Base-by-base conservation (phyloP, 805 yeast species). In the Starmerella riodocensis region DNA sequence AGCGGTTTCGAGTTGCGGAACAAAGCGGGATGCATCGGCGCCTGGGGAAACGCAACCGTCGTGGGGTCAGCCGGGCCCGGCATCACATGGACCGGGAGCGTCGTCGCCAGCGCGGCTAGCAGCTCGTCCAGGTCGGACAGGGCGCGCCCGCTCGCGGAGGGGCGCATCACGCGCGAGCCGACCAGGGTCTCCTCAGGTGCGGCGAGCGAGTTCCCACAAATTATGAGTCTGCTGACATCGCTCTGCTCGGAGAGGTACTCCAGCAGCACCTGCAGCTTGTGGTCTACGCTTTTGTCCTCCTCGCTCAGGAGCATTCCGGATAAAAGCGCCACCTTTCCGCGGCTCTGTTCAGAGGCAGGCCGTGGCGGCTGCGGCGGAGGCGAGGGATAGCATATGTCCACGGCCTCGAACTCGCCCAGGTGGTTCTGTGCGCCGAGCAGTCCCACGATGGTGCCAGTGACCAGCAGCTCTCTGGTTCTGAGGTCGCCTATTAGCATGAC, bases 361-460 rank as follows among this genome's bases (percentile, higher is more conserved):
- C 26, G 29, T 5, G 34, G n/a, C 13, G 40, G 32, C 13, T 33
- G 39, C 4, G 30, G 21, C 6, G 45, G 45, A 6, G 37, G 28
- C 1, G 40, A 11, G 0, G 97, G 94, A 49, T 74, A 79, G 1
- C 71, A 71, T 2, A 86, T 65, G 53, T 86, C 97, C 49, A 82
- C 71, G 4, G 83, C 82, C 43, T 79, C 81, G 57, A 91, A 86
- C 2, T 76, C 66, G 3, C 97, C 97, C 0, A 85, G 76, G 33
- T 71, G 74, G 7, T 79, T 67, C 55, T 86, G 95, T 62, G 82
- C 75, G 0, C 98, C 98, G 9, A 85, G 57, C 1, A 85, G 70
- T 0, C 88, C 97, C 6, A 85, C 73, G 0, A 86, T 78, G n/a
- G 76, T 70, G 4, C 98, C 98, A 0, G 96, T 91, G 0, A 86